Evolutionary conservation across 768 basidiomycete genomes (phyloP), one percentile per base, ranked within the genome.

Genomic region (Amanita muscaria): DNA sequence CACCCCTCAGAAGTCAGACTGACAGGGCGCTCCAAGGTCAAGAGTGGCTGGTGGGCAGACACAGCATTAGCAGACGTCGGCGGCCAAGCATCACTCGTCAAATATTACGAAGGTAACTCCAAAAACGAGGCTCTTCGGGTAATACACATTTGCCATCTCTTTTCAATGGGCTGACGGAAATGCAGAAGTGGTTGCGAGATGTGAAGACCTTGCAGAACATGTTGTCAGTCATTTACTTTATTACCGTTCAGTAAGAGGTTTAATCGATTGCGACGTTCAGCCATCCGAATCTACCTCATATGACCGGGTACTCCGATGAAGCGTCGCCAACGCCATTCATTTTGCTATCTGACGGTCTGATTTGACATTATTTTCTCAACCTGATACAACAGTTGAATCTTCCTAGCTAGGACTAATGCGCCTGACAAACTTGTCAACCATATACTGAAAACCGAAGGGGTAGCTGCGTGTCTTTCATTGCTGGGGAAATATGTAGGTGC

Each of bases 101-200:
- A 72, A 51, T 62, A 59, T 35, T 77, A 76, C 14, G 68, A 74
- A 6, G 66, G 62, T 14, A 50, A 53, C 9, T 34, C 44, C 10
- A 62, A 60, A 24, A 51, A 53, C 10, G 38, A 53, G 8, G 64
- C 67, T 21, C 42, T 53, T 22, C 66, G 59, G 51, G 72, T 65
- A 40, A 36, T 7, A 10, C 3, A 9, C 15, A 41, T 30, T 41
- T 16, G 11, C 2, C 14, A 12, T 24, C 8, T 16, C 4, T 5
- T 16, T 9, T 22, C 21, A 21, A 34, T 1, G 39, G 14, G 42
- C 24, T 46, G 8, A 44, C 8, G 19, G 31, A 29, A 41, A 21
- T 25, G n/a, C n/a, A 76, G 75, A 56, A 60, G 54, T 76, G 74
- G 76, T 44, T 73, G 14, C 58, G 60, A 23, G 75, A 77, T 42